These are phyloP conservation scores for Boletellus ananas DNA, from an alignment of 768 basidiomycete species.

Conservation along the genomic window DNA sequence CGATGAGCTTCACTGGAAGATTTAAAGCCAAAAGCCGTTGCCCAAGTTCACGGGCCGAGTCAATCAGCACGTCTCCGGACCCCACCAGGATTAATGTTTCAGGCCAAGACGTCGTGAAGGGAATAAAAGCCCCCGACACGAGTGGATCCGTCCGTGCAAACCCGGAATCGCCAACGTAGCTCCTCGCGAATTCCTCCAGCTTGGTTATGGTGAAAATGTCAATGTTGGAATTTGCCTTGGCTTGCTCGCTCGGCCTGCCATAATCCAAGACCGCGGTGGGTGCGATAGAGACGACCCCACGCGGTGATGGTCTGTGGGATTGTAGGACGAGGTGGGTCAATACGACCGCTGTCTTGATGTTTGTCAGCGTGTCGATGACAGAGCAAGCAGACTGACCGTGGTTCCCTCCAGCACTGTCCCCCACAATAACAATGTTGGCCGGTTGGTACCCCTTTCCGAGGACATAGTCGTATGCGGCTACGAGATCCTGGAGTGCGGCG, in stretches of 20 bases:
- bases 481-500: conserved; percentile 19
- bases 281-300: conserved; percentile 54
- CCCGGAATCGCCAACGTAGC: conserved; percentile 14
- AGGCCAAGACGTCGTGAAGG: conserved; percentile 20
- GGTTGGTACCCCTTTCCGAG: conserved; percentile 21
- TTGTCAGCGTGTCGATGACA: not conserved
- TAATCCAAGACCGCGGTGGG: conserved; percentile 28
- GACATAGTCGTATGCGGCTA: conserved; percentile 26
- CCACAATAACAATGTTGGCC: conserved; percentile 20
- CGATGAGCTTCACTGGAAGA: conserved; percentile 20
- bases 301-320: conserved; percentile 47
- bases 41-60: conserved; percentile 9
- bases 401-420: conserved; percentile 27
- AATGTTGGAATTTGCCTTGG: not conserved
- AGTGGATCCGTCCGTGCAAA: conserved; percentile 13
- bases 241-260: not conserved
- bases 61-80: conserved; percentile 10
- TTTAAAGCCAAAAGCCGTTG: not conserved
- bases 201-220: not conserved
- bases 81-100: conserved; percentile 23
- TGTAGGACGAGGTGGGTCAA: conserved; percentile 41
- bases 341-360: conserved; percentile 15
- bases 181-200: not conserved
- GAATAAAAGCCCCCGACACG: conserved; percentile 12
- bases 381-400: conserved; percentile 12